Percentiles rank a stretch among this genome's conserved stretches.
These are phyloP conservation scores for Sporormia fimetaria DNA, from an alignment of 495 filamentous ascomycete species.

Conservation along the genomic window DNA sequence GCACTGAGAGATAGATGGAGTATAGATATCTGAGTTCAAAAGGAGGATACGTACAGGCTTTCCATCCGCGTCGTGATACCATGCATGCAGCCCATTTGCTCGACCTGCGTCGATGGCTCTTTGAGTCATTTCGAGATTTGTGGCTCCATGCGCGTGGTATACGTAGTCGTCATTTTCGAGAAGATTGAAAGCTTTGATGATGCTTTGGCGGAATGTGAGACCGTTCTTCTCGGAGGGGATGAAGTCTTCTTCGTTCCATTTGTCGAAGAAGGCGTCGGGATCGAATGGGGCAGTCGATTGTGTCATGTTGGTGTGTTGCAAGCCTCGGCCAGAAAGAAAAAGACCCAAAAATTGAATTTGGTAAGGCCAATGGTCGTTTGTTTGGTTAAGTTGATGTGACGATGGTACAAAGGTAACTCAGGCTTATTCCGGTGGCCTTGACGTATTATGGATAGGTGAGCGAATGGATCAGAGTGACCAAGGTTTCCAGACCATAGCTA, in stretches of 20 bases:
- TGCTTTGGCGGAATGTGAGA: conserved; percentile 41
- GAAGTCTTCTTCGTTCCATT: conserved; percentile 25
- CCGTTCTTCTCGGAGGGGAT: conserved; percentile 24
- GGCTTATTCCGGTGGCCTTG: too few species aligned
- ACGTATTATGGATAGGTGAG: too few species aligned
- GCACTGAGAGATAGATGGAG: not conserved
- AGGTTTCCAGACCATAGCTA: too few species aligned
- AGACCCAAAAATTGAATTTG: not conserved
- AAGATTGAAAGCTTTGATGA: conserved; percentile 43
- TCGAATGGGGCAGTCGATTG: conserved; percentile 32
- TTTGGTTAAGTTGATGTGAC: too few species aligned
- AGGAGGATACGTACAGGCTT: conserved; percentile 24
- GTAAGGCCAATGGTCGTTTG: too few species aligned
- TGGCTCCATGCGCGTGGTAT: conserved; percentile 41
- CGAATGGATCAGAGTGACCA: too few species aligned
- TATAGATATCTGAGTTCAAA: conserved; percentile 12
- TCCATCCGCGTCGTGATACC: conserved; percentile 33
- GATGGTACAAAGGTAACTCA: too few species aligned
- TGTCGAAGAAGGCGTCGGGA: conserved; percentile 31
- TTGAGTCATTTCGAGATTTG: conserved; percentile 44
- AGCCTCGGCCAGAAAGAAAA: too few species aligned
- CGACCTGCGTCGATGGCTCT: conserved; percentile 37
- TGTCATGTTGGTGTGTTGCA: not conserved
- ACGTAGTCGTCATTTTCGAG: conserved; percentile 40
- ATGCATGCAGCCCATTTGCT: conserved; percentile 36